These are phyloP conservation scores for Porodaedalea pini DNA, from an alignment of 1,284 basidiomycete species.

Conservation along the genomic window DNA sequence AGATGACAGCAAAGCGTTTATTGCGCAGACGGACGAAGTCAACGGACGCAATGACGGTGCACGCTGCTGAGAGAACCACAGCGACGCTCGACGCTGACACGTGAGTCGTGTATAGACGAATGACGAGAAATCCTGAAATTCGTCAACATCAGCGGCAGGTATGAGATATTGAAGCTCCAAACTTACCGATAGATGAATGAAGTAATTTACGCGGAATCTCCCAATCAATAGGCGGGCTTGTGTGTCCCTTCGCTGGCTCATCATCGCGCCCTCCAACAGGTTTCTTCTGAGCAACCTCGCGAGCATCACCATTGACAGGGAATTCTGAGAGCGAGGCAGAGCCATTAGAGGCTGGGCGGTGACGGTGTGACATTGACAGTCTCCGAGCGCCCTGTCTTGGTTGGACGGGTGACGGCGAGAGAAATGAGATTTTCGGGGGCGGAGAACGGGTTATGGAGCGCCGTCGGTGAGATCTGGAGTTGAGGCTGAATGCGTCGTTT, in stretches of 20 bases:
- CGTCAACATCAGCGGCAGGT: too few relatives aligned
- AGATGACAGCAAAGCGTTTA: constrained; percentile 67
- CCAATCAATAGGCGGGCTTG: constrained; percentile 47
- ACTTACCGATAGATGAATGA: constrained; percentile 86
- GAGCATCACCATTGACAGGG: background rate
- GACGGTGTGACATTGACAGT: constrained; percentile 2
- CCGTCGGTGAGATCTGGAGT: constrained; percentile 31
- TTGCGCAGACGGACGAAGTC: constrained; percentile 79
- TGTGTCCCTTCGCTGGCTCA: constrained; percentile 17
- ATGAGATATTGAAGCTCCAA: constrained; percentile 8
- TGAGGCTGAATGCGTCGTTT: constrained; percentile 49
- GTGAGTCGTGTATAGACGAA: constrained; percentile 69
- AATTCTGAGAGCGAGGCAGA: background rate
- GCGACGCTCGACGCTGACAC: constrained; percentile 59
- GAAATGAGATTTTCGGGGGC: constrained; percentile 43
- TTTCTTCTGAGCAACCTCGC: background rate
- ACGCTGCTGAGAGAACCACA: constrained; percentile 58
- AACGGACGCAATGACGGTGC: constrained; percentile 69
- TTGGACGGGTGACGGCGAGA: constrained; percentile 19
- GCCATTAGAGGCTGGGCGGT: background rate
- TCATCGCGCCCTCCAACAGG: constrained; percentile 4
- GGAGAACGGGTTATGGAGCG: constrained; percentile 39
- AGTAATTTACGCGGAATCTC: constrained; percentile 91
- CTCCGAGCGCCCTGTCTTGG: background rate
- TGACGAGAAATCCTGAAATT: constrained; percentile 75